Evolutionary conservation across 2,329 filamentous ascomycete species (phyloP), one percentile per base, ranked within the genome.

Genomic region (Aciculosporium take): DNA sequence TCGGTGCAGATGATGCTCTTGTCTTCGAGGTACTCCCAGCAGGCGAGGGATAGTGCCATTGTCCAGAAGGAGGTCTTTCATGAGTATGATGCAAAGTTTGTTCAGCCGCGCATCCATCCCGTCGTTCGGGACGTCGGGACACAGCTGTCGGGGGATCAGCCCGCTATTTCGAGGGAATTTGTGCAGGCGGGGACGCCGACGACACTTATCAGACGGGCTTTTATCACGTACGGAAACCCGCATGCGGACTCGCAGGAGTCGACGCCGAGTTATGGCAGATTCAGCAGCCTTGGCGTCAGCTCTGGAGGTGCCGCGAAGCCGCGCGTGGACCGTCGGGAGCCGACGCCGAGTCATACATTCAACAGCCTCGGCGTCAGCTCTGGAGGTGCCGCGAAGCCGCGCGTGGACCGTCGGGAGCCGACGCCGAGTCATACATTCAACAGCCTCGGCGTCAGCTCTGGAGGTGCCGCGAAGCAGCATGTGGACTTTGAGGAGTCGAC

Each of bases 21-120:
- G 38, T 79, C 82, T 45, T 72, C 71, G 2, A 77, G 71, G 27
- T 96, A 89, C 60, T 71, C 75, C 3, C 88, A 89, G 56, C 88
- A 96, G 58, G 76, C 76, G 46, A 94, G 87, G 56, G 91, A 98
- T 59, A 76, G 76, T 2, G 71, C 79, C 2, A 72, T 95, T 36
- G 82, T 98, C 44, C 86, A 94, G 51, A 86, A 82, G 51, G 84
- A 96, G 61, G 89, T 96, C 5, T 71, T 96, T 62, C 81, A 87
- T 57, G 91, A 98, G 62, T 98, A 98, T 56, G 86, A 96, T 56
- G 84, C 78, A 51, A 98, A 98, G 64, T 95, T 82, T 55, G 91
- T 98, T 1, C 86, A 93, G 54, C 91, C 91, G 2, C 74, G 80
- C 9, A 74, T 94, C n/a, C 84, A 93, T 51, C 84, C 82, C 7